These are phyloP conservation scores for Zostera marina DNA, from an alignment of 116 monocot species.

Conservation along the genomic window DNA sequence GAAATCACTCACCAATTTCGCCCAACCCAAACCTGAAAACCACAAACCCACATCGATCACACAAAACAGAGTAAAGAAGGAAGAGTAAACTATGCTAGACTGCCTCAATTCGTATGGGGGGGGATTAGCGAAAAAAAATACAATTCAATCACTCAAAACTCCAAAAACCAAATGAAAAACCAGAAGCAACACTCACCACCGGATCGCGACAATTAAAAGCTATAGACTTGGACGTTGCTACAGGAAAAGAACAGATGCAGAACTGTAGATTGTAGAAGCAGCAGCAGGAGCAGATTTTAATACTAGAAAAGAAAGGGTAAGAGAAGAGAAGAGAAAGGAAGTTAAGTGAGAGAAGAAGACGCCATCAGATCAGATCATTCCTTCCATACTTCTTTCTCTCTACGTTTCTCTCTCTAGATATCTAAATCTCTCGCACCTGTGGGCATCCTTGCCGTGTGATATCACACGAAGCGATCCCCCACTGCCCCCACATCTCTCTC, in stretches of 20 bases:
- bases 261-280: neutral
- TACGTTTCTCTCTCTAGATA: neutral
- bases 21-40: too few relatives aligned
- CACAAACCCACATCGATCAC: too few relatives aligned
- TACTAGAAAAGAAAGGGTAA: constrained; percentile 6
- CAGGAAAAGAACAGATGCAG: neutral
- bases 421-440: constrained; percentile 3
- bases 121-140: too few relatives aligned
- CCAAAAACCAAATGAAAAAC: neutral
- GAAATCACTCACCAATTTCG: too few relatives aligned
- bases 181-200: neutral
- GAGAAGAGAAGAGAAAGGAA: constrained; percentile 13
- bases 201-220: neutral
- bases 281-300: neutral
- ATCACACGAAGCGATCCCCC: constrained; percentile 10
- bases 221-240: neutral
- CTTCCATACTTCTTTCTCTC: constrained; percentile 1
- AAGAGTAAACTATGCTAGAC: too few relatives aligned
- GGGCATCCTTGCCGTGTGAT: constrained; percentile 13
- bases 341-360: neutral
- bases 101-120: too few relatives aligned
- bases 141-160: neutral
- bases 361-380: constrained; percentile 10
- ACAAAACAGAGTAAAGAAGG: too few relatives aligned
- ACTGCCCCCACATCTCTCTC: neutral